Evolutionary conservation across 495 filamentous ascomycete species (phyloP), one percentile per base, ranked within the genome.

Genomic region (Daldinia loculata): DNA sequence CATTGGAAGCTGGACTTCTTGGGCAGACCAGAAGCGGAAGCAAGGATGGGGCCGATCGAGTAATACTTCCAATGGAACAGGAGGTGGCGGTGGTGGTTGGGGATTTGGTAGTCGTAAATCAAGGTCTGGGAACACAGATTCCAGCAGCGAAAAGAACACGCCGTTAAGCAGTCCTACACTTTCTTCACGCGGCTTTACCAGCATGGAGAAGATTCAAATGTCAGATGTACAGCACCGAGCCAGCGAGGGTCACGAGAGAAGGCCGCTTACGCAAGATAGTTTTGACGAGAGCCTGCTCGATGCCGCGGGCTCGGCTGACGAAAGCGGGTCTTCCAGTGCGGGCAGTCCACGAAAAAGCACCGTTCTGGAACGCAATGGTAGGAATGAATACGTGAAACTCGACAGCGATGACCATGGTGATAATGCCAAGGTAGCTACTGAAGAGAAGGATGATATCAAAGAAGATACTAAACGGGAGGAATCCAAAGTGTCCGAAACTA

Each of bases 1-100:
- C 73, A 84, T 99, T 53, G 94, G 90, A 56, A 96, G 93, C 27
- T 98, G 96, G 96, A 90, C 94, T n/a, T 81, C 88, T 2, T 99
- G 95, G 95, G 95, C 95, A 6, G 89, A 88, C 30, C 94, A 99
- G 80, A 97, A 96, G 81, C 84, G 91, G 53, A 93, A 91, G 74
- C 83, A 80, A 41, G 85, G 88, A 7, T 87, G 87, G 83, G 84
- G 82, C 52, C 76, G 82, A 7, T 65, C 80, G 26, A 79, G 69
- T 34, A 61, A 53, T 19, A 78, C 69, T 56, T 62, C 66, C 14
- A 67, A 36, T 22, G 70, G 51, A 32, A 58, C 36, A 59, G 56
- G 45, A 29, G 32, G 57, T 9, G 36, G 52, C 1, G 71, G 77
- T 4, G 76, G 75, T 6, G 71, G 76, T n/a, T 83, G 81, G 81